phyloP scores from a whole-genome alignment of 306 rosid genomes.

The Dryas drummondii region DNA sequence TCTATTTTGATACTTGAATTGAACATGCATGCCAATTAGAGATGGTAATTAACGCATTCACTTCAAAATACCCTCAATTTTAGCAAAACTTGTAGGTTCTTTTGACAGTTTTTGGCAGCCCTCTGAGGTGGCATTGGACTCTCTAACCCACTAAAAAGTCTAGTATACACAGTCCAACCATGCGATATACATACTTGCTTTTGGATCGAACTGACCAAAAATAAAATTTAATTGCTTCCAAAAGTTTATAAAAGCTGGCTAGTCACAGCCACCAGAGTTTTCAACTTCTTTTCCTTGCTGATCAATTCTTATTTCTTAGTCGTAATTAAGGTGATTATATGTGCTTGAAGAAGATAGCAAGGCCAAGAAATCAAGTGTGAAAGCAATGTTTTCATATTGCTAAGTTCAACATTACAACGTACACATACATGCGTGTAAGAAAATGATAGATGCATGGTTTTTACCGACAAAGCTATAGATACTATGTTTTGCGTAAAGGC shows the following conservation, averaged over 20 bases:
- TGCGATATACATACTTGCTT: background rate
- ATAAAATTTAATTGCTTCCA: background rate
- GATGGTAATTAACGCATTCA: background rate
- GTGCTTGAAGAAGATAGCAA: background rate
- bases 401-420: slow-evolving; percentile 4
- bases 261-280: slow-evolving; percentile 22
- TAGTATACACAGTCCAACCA: too few relatives aligned
- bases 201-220: background rate
- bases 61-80: background rate
- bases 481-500: background rate
- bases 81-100: slow-evolving; percentile 21
- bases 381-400: background rate
- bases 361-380: background rate
- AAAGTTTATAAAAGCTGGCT: slow-evolving; percentile 21
- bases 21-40: background rate
- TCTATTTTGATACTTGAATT: too few relatives aligned
- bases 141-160: background rate
- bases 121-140: slow-evolving; percentile 6
- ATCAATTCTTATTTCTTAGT: background rate
- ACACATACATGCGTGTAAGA: slow-evolving; percentile 4
- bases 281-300: background rate
- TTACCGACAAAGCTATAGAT: too few relatives aligned
- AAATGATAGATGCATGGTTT: slow-evolving; percentile 5
- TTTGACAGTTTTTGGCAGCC: background rate
- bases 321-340: background rate